These are phyloP conservation scores for Sarocladiaceae sp. DNA, from an alignment of 2,329 filamentous ascomycete genomes.

Conservation along the genomic window DNA sequence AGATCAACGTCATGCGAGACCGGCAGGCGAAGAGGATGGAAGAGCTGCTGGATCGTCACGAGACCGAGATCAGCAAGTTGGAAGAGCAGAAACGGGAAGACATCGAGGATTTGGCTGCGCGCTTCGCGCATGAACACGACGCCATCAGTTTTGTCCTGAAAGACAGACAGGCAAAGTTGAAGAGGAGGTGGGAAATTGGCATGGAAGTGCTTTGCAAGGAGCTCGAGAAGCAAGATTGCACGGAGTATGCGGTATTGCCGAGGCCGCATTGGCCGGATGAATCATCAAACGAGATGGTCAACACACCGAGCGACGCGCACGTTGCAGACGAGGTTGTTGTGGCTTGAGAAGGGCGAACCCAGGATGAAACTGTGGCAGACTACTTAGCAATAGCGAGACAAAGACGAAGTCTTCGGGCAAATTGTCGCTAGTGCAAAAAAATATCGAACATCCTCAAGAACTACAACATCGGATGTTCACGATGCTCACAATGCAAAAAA, in stretches of 20 bases:
- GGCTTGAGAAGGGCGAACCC: neutral
- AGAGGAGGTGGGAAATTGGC: conserved; percentile 47
- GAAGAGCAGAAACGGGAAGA: conserved; percentile 42
- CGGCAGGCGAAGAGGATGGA: conserved; percentile 59
- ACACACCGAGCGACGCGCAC: neutral
- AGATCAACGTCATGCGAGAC: conserved; percentile 63
- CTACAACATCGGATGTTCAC: too few species aligned
- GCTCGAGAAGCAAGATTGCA: conserved; percentile 40
- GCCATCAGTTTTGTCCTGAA: conserved; percentile 39
- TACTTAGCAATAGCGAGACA: neutral
- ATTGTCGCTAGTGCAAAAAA: neutral
- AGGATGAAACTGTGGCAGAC: neutral
- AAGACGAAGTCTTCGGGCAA: neutral
- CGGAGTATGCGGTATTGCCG: conserved; percentile 35
- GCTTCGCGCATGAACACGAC: conserved; percentile 47
- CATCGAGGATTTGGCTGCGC: conserved; percentile 41
- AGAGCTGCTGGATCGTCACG: conserved; percentile 51
- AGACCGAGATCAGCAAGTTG: conserved; percentile 45
- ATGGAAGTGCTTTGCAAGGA: conserved; percentile 51
- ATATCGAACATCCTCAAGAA: neutral
- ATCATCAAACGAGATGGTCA: neutral
- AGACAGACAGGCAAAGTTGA: conserved; percentile 39
- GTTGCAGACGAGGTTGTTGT: neutral
- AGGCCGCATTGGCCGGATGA: conserved; percentile 27
- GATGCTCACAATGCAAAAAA: too few species aligned